Evolutionary conservation across 176 grass and related monocot species (phyloP).

Genomic region (Rhynchospora breviuscula): DNA sequence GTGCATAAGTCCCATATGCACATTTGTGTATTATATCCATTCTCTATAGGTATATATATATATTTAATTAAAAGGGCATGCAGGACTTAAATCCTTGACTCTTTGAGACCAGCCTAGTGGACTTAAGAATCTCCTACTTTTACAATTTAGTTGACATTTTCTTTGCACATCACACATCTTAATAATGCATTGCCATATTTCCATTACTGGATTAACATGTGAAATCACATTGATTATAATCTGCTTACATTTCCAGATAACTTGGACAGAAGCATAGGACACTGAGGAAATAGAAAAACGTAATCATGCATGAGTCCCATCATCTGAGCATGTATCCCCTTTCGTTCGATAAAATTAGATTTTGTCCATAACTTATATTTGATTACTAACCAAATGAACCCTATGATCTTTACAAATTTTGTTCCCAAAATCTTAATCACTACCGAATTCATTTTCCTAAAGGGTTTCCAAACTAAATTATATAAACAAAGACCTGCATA

Average conservation of each 20-base stretch:
- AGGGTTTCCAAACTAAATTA: background rate
- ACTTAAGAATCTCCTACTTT: too few species aligned
- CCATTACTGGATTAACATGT: background rate
- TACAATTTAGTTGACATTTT: too few species aligned
- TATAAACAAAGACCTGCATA: background rate
- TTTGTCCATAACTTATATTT: background rate
- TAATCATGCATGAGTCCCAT: background rate
- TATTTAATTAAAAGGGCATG: too few species aligned
- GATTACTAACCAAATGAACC: background rate
- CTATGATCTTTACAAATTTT: background rate
- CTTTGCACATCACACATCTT: too few species aligned
- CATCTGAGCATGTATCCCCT: background rate
- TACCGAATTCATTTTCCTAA: background rate
- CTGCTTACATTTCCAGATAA: background rate
- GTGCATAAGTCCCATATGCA: too few species aligned
- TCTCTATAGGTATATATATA: too few species aligned
- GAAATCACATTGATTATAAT: background rate
- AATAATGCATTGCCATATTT: background rate
- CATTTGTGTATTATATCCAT: too few species aligned
- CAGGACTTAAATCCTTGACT: too few species aligned
- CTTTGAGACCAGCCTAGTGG: too few species aligned
- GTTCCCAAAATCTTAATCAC: background rate
- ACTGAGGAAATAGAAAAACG: background rate
- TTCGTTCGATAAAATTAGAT: background rate
- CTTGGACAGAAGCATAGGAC: background rate